These are phyloP conservation scores for Prunus armeniaca DNA, from an alignment of 306 rosid genomes.

Conservation along the genomic window DNA sequence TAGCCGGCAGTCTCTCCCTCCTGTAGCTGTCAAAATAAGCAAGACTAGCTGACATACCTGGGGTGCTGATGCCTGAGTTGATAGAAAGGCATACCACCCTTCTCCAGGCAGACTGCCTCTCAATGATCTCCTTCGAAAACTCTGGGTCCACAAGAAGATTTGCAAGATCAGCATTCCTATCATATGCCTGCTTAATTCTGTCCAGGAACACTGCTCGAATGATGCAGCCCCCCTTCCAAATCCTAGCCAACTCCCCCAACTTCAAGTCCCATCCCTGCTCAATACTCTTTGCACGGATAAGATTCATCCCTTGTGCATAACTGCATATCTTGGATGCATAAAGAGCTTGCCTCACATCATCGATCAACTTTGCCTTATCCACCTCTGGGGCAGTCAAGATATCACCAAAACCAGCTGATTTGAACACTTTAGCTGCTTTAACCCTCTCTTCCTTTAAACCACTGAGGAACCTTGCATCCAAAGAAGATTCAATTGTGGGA, in stretches of 20 bases:
- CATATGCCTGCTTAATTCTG: constrained; percentile 86
- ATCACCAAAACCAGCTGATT: constrained; percentile 65
- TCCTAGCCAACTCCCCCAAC: constrained; percentile 83
- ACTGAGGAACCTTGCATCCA: constrained; percentile 93
- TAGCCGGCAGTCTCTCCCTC: constrained; percentile 80
- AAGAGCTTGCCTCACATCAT: constrained; percentile 89
- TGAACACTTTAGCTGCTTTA: constrained; percentile 72
- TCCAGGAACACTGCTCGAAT: constrained; percentile 80
- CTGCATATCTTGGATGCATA: constrained; percentile 91
- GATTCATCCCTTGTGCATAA: constrained; percentile 96
- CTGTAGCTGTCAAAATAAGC: constrained; percentile 82
- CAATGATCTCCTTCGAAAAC: constrained; percentile 84
- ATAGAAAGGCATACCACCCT: constrained; percentile 84
- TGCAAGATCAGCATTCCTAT: constrained; percentile 70
- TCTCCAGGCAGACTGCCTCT: constrained; percentile 86
- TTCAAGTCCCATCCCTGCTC: constrained; percentile 83
- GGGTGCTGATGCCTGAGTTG: constrained; percentile 82
- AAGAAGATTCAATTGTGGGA: constrained; percentile 85
- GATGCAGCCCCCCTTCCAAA: constrained; percentile 97
- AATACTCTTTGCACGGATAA: constrained; percentile 83
- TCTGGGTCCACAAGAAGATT: constrained; percentile 94
- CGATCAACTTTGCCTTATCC: constrained; percentile 70
- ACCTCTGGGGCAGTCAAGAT: constrained; percentile 48
- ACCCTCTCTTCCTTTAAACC: constrained; percentile 92
- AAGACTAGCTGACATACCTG: constrained; percentile 94